Evolutionary conservation across 805 yeast species (phyloP), one percentile per base, ranked within the genome.

Genomic region (Candida morakotiae): DNA sequence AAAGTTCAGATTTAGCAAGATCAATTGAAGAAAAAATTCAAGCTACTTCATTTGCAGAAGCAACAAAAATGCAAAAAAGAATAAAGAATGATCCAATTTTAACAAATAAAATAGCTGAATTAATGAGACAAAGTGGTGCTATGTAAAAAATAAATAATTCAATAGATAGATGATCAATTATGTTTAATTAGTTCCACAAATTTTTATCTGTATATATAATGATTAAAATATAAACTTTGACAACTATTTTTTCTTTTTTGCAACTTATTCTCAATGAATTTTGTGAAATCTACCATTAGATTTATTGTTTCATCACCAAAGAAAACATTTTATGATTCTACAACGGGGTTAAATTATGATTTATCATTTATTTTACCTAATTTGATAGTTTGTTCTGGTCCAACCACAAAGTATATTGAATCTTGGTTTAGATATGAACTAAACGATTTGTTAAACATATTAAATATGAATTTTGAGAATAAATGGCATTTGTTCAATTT

Each of bases 11-110:
- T 40, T 73, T 89, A 49, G 83, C 96, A 16, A 83, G 98, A 75
- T 75, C 85, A 35, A 71, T 77, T 35, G 87, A 83, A 42, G 98
- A 91, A 67, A 84, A 87, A 68, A 71, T 84, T 38, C 96, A 87
- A 68, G 93, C 96, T 39, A 81, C 87, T 45, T 82, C 93, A 14
- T 84, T 86, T 52, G 89, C 91, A 42, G 96, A 87, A 67, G 96
- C 97, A 46, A 80, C 96, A 34, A 85, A 84, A 61, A 79, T 88
- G 67, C 98, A 93, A 72, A 67, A 80, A 55, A 79, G 82, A 55
- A 77, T 93, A 51, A 79, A 73, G 64, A 63, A 72, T 37, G 93
- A 84, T 55, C 86, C 87, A 28, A 62, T 72, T 18, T 71, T 83
- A 56, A 72, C 77, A 49, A 65, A 67, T 25, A 82, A 79, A 62